Evolutionary conservation across 169 alveolate genomes (phyloP).

Genomic region (Cyclospora cayetanensis): DNA sequence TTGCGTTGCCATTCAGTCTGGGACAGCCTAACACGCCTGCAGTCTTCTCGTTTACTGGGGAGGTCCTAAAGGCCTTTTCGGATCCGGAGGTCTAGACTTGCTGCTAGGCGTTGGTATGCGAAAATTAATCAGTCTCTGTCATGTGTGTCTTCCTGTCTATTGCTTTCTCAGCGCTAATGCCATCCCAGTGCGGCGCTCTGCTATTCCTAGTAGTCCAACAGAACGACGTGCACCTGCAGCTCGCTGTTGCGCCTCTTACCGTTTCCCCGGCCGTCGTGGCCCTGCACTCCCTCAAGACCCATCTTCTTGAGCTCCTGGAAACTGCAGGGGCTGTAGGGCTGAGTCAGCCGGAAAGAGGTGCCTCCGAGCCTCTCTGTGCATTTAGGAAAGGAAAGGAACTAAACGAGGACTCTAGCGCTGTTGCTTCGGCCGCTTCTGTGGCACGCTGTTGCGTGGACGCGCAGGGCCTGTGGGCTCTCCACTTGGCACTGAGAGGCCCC

Average conservation of each 20-base stretch:
- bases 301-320: conserved; percentile 15
- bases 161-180: conserved; percentile 21
- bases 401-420: neutral
- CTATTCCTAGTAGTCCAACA: conserved; percentile 21
- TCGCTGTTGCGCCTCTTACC: conserved; percentile 15
- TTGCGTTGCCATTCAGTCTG: too few species aligned
- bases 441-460: conserved; percentile 48
- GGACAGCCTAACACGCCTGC: too few species aligned
- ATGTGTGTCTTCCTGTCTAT: neutral
- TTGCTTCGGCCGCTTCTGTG: neutral
- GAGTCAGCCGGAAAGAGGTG: too few species aligned
- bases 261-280: conserved; percentile 31
- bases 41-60: too few species aligned
- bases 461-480: conserved; percentile 51
- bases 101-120: too few species aligned
- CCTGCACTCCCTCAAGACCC: conserved; percentile 15
- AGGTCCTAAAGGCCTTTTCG: too few species aligned
- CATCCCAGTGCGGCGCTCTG: conserved; percentile 19
- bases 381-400: neutral
- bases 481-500: conserved; percentile 53
- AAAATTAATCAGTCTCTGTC: neutral
- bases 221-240: conserved; percentile 27
- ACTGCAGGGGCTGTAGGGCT: neutral
- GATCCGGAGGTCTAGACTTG: too few species aligned
- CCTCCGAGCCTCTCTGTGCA: neutral